phyloP scores from a whole-genome alignment of 148 eudicot genomes.

The Silene latifolia region DNA sequence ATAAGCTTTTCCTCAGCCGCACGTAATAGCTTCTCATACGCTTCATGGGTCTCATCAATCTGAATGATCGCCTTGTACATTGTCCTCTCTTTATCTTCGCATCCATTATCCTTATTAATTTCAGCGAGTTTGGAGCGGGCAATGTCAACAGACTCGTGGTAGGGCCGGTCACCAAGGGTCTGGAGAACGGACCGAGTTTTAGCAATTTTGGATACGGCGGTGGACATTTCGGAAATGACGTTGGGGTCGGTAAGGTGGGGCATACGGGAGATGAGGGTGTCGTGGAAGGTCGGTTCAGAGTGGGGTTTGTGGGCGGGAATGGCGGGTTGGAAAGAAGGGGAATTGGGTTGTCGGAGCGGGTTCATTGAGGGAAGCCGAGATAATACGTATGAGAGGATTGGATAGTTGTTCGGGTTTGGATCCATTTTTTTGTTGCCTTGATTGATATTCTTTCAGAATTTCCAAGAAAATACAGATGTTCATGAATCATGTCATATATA shows the following conservation, averaged over 20 bases:
- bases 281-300: slow-evolving; percentile 35
- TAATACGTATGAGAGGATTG: slow-evolving; percentile 73
- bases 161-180: slow-evolving; percentile 63
- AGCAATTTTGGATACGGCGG: slow-evolving; percentile 62
- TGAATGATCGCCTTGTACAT: slow-evolving; percentile 38
- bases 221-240: slow-evolving; percentile 53
- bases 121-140: slow-evolving; percentile 50
- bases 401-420: slow-evolving; percentile 57
- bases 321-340: slow-evolving; percentile 39
- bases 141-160: slow-evolving; percentile 67
- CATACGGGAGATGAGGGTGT: slow-evolving; percentile 56
- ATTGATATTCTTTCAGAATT: neutral
- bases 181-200: slow-evolving; percentile 55
- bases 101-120: slow-evolving; percentile 22
- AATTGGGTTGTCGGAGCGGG: slow-evolving; percentile 25
- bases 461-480: no score
- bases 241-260: slow-evolving; percentile 67
- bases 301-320: neutral
- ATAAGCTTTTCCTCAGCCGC: slow-evolving; percentile 50
- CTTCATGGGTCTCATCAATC: slow-evolving; percentile 55
- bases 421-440: slow-evolving; percentile 39
- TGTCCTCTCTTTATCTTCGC: slow-evolving; percentile 44
- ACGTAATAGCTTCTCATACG: slow-evolving; percentile 50
- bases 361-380: slow-evolving; percentile 50
- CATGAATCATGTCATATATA: no score